These are phyloP conservation scores for Samsoniella hepiali DNA, from an alignment of 2,329 filamentous ascomycete genomes.

Conservation along the genomic window DNA sequence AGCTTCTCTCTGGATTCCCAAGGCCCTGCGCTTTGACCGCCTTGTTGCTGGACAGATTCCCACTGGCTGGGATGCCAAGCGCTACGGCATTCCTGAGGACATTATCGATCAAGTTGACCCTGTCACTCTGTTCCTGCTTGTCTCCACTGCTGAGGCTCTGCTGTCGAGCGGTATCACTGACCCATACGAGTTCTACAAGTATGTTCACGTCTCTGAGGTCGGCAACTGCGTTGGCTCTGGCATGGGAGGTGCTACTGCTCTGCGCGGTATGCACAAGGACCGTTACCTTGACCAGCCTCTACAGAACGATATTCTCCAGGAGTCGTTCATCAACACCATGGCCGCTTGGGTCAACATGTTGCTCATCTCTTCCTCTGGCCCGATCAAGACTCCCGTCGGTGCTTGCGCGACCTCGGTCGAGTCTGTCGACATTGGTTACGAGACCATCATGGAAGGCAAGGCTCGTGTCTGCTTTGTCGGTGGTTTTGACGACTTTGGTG, in stretches of 20 bases:
- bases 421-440: constrained; percentile 95
- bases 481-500: constrained; percentile 98
- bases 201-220: constrained; percentile 95
- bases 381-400: constrained; percentile 97
- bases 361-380: constrained; percentile 90
- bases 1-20: constrained; percentile 90
- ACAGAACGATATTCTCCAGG: constrained; percentile 97
- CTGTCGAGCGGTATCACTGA: constrained; percentile 94
- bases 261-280: constrained; percentile 98
- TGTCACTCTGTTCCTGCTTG: constrained; percentile 90
- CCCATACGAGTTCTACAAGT: constrained; percentile 99
- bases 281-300: constrained; percentile 94
- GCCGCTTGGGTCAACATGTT: constrained; percentile 99
- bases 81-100: constrained; percentile 94
- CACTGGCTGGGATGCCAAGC: constrained; percentile 94
- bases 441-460: constrained; percentile 98
- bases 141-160: constrained; percentile 88
- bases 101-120: constrained; percentile 98
- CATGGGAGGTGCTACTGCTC: constrained; percentile 89
- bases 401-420: constrained; percentile 97
- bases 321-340: constrained; percentile 99
- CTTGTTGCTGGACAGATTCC: constrained; percentile 96
- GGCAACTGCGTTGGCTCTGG: constrained; percentile 98
- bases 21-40: constrained; percentile 94
- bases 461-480: constrained; percentile 95